phyloP scores from a whole-genome alignment of 352 stramenopile genomes.

The Phytophthora crassamura region DNA sequence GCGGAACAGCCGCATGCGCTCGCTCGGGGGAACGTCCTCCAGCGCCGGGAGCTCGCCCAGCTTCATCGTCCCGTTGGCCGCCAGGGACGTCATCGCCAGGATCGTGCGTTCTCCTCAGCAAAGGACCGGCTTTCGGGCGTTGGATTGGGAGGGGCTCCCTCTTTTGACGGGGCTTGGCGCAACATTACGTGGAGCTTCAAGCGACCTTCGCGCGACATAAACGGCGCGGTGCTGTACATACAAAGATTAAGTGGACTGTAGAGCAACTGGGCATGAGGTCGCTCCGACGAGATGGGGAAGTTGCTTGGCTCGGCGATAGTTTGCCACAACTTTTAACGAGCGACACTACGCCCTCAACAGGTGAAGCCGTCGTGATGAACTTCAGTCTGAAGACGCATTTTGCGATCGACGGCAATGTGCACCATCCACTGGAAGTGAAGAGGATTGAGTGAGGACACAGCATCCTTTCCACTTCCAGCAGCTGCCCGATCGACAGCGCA shows the following conservation, averaged over 20 bases:
- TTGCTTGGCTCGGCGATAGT: not conserved
- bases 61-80: conserved; percentile 44
- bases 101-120: too few species aligned
- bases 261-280: not conserved
- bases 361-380: conserved; percentile 6
- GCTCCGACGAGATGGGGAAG: conserved; percentile 15
- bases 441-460: not conserved
- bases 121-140: conserved; percentile 23
- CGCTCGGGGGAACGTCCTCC: conserved; percentile 57
- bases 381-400: conserved; percentile 1
- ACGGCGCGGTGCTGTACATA: not conserved
- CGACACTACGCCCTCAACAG: too few species aligned
- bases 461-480: not conserved
- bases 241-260: not conserved
- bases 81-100: conserved; percentile 32
- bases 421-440: conserved; percentile 11
- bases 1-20: conserved; percentile 70
- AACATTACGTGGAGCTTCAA: not conserved
- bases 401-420: conserved; percentile 10
- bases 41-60: conserved; percentile 63
- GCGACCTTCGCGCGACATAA: conserved; percentile 17
- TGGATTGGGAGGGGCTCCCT: conserved; percentile 14
- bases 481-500: not conserved
- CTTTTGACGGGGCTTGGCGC: not conserved
- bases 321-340: conserved; percentile 17